phyloP scores from a whole-genome alignment of 1,284 basidiomycete genomes.

The Ceratobasidium sp. region DNA sequence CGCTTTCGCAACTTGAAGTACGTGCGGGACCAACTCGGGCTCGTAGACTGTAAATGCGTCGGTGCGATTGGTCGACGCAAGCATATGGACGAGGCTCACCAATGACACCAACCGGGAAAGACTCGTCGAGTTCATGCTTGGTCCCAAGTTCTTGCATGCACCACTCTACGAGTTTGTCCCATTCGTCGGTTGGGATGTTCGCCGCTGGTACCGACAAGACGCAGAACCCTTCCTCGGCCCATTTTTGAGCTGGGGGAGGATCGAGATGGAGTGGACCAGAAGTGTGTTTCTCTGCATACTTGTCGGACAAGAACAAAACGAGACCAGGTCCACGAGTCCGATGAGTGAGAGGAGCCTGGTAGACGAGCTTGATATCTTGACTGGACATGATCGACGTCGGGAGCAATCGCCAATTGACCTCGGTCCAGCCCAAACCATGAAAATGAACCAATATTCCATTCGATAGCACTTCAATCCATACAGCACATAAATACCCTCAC shows the following conservation, averaged over 20 bases:
- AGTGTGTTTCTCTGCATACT: neutral
- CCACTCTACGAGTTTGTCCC: too few species aligned
- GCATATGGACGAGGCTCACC: neutral
- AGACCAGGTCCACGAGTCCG: conserved; percentile 13
- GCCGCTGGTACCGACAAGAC: neutral
- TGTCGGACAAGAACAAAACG: conserved; percentile 9
- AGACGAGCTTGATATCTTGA: neutral
- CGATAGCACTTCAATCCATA: neutral
- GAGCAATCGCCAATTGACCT: neutral
- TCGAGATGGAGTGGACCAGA: conserved; percentile 1
- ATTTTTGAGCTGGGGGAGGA: conserved; percentile 25
- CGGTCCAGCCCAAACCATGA: neutral
- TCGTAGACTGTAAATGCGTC: conserved; percentile 19
- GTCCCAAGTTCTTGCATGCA: too few species aligned
- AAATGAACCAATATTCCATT: neutral
- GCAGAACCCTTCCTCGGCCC: conserved; percentile 34
- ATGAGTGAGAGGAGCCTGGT: conserved; percentile 29
- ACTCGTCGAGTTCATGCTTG: neutral
- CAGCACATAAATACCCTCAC: neutral
- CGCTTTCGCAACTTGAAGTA: neutral
- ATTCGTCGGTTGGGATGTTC: too few species aligned
- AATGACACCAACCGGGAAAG: conserved; percentile 15
- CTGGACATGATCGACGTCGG: neutral
- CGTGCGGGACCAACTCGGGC: neutral
- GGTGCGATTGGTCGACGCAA: neutral